These are phyloP conservation scores for Cinnamomum micranthum DNA, from an alignment of 164 flowering plant species.

Conservation along the genomic window DNA sequence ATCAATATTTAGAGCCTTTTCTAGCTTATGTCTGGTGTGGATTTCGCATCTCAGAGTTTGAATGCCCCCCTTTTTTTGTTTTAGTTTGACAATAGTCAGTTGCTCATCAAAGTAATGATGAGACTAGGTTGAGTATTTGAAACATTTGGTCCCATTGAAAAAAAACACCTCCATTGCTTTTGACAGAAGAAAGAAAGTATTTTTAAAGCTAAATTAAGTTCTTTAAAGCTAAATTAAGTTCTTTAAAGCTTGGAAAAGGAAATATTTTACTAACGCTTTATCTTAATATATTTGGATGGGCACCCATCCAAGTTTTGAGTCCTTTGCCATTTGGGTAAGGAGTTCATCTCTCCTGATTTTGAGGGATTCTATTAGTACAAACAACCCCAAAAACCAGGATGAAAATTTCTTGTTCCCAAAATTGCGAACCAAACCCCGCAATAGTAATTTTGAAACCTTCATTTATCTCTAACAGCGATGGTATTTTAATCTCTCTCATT, in stretches of 20 bases:
- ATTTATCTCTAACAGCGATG: too few relatives aligned
- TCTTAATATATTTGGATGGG: neutral
- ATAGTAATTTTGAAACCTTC: neutral
- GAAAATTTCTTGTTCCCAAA: neutral
- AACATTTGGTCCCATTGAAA: too few relatives aligned
- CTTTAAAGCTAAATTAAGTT: neutral
- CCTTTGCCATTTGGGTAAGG: neutral
- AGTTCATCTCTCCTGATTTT: neutral
- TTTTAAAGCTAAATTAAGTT: too few relatives aligned
- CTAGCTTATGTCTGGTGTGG: too few relatives aligned
- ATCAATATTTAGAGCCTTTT: too few relatives aligned
- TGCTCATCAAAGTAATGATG: too few relatives aligned
- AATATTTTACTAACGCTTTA: neutral
- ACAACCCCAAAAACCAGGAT: neutral
- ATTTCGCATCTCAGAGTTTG: too few relatives aligned
- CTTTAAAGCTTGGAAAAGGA: neutral
- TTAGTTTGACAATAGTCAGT: too few relatives aligned
- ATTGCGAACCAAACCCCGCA: neutral
- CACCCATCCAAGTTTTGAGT: neutral
- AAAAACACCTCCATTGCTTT: neutral
- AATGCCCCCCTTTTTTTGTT: too few relatives aligned
- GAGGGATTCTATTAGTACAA: neutral
- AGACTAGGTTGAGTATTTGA: too few relatives aligned
- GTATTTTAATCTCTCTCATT: too few relatives aligned
- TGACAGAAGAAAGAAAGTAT: neutral